Base-by-base conservation (phyloP, 2,329 filamentous ascomycete genomes). In the Xylaria sp. region DNA sequence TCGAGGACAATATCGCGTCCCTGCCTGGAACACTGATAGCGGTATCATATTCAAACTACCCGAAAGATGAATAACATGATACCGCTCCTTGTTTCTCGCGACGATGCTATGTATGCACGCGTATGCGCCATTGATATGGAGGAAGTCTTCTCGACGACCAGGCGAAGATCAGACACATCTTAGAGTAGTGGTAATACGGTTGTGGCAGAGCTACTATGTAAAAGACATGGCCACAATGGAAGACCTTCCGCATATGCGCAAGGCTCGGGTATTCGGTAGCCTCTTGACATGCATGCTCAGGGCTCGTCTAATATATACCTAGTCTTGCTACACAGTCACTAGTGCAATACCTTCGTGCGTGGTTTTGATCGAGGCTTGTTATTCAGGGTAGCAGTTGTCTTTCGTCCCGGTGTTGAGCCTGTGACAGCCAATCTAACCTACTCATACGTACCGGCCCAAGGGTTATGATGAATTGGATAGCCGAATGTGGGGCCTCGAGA, bases 1-100 rank as follows among this genome's bases (percentile, higher is more conserved):
- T 34, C 17, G n/a, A 36, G 12, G 54, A 39, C 14, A 6, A 50
- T 50, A 45, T 39, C 42, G 45, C 27, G 34, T 45, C 36, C 45
- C 53, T 32, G 24, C 1, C 24, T 7, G 24, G n/a, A 34, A 47
- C 19, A n/a, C 4, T 17, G 42, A 36, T 36, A 8, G 45, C 53
- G 51, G n/a, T 32, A 54, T 34, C 48, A 53, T 54, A 27, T 17
- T 59, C n/a, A 54, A n/a, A 24, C 6, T 30, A 21, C 51, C 27
- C 19, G 27, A 9, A 48, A n/a, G 12, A n/a, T 24, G 32, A 21
- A 11, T 6, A 51, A 4, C 24, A 53, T 24, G n/a, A 21, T 58
- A 2, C n/a, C 50, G 9, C 27, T 19, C 45, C n/a, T 24, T 8
- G n/a, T 24, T 24, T 17, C 24, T 30, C 30, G 36, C 11, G 11